These are phyloP conservation scores for Metschnikowia baotianmanensis DNA, from an alignment of 805 yeast species.

Conservation along the genomic window DNA sequence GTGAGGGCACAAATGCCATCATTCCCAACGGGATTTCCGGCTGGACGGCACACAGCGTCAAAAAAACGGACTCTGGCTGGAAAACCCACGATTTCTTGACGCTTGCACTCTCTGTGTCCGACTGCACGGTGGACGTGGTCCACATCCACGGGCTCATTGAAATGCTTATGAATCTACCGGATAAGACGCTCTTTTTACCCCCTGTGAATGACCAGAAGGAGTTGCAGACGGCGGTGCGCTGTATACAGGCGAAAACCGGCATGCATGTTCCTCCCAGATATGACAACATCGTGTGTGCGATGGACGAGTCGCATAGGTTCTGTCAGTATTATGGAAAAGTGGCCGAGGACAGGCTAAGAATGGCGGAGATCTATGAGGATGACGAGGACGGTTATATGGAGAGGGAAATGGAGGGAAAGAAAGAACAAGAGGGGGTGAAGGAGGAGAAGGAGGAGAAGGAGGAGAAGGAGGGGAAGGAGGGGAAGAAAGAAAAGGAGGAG, in stretches of 20 bases:
- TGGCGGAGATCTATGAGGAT: neutral
- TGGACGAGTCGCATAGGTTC: slow-evolving; percentile 11
- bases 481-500: no score
- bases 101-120: slow-evolving; percentile 37
- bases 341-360: neutral
- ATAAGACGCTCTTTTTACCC: slow-evolving; percentile 7
- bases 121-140: slow-evolving; percentile 33
- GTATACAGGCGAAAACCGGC: slow-evolving; percentile 13
- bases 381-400: neutral
- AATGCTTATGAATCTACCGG: slow-evolving; percentile 11
- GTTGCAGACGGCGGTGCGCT: slow-evolving; percentile 18
- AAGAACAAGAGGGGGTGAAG: no score
- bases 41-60: slow-evolving; percentile 28
- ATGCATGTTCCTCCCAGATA: neutral
- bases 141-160: slow-evolving; percentile 28
- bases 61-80: slow-evolving; percentile 10
- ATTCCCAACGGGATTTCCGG: slow-evolving; percentile 46
- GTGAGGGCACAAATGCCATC: slow-evolving; percentile 38
- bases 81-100: slow-evolving; percentile 27
- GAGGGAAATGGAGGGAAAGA: no score
- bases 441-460: no score
- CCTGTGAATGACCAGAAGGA: neutral
- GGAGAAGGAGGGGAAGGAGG: no score
- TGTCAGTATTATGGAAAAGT: slow-evolving; percentile 10
- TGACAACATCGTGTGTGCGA: slow-evolving; percentile 15